Evolutionary conservation across 73 alveolate species (phyloP), one percentile per base, ranked within the genome.

Genomic region (Paramecium biaurelia): DNA sequence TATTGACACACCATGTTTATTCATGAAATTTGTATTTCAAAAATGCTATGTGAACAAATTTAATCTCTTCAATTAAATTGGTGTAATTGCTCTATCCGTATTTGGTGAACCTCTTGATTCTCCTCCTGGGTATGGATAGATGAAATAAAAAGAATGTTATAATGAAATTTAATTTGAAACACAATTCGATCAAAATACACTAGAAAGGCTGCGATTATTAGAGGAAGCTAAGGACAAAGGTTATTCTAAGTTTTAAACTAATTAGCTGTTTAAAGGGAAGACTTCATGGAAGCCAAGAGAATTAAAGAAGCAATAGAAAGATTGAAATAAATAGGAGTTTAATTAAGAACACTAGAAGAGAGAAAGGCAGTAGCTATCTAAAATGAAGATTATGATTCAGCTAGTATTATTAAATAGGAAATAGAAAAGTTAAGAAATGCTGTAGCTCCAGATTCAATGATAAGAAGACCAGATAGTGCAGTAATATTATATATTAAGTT

Each of bases 401-500:
- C 99, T 9, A 94, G 94, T 74, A 92, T 97, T 67, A 96, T 97
- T 3, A 99, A 99, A 94, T 90, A 93, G 49, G 99, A 99, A 93
- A 99, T 99, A 57, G 99, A 98, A 38, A 97, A 99, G 85, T 74
- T 98, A 38, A 96, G 99, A 85, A 84, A 92, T 41, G 97, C 99
- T 10, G 99, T 97, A 11, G 97, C 97, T 4, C 93, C 95, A 42
- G 94, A 89, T 37, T 43, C 37, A 11, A 47, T 59, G 57, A 70
- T 89, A 23, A 23, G 70, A 26, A 89, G 87, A 26, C 90, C 89
- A 20, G 45, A 89, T 32, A 58, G 59, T 15, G 57, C 87, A 43
- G 32, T 32, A 37, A 32, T 38, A 34, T 21, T 38, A 63, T 28
- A 34, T 63, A 34, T 63, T 26, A 26, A 67, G 20, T 47, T 93